Evolutionary conservation across 768 basidiomycete species (phyloP).

Genomic region (Terana coerulea): DNA sequence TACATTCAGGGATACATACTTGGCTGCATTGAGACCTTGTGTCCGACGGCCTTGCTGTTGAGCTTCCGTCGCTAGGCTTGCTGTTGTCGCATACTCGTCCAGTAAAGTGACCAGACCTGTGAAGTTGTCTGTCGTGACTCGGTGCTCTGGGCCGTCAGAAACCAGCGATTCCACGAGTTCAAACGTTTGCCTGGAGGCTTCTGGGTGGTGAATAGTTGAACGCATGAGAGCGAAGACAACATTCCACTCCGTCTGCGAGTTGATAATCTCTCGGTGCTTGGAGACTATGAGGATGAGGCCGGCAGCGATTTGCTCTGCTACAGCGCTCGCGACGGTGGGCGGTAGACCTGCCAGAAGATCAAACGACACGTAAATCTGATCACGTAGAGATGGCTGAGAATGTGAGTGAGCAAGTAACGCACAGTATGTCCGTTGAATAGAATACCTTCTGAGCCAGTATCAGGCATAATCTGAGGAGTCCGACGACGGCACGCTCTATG

Average conservation of each 20-base stretch:
- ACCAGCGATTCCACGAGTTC: conserved; percentile 69
- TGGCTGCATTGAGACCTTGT: conserved; percentile 22
- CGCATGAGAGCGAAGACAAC: conserved; percentile 85
- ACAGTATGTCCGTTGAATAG: conserved; percentile 2
- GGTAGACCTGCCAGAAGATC: conserved; percentile 86
- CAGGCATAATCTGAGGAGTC: conserved; percentile 77
- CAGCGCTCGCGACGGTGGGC: conserved; percentile 66
- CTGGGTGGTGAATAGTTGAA: conserved; percentile 79
- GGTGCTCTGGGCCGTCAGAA: conserved; percentile 54
- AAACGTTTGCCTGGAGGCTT: conserved; percentile 84
- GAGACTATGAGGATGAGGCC: conserved; percentile 80
- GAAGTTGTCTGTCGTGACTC: conserved; percentile 76
- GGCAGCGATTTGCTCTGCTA: conserved; percentile 88
- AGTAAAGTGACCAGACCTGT: conserved; percentile 72
- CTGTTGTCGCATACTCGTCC: conserved; percentile 81
- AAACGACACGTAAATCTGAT: conserved; percentile 93
- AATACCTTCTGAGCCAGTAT: conserved; percentile 77
- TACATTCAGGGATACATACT: conserved; percentile 13
- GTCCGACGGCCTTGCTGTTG: conserved; percentile 41
- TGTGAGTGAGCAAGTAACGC: background rate
- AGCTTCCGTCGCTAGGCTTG: conserved; percentile 56
- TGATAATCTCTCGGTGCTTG: conserved; percentile 71
- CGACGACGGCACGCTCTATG: conserved; percentile 91
- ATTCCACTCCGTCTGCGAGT: conserved; percentile 95
- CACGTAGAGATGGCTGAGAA: conserved; percentile 70